phyloP scores from a whole-genome alignment of 2,329 filamentous ascomycete genomes.

The Exutisphaerella laricina region DNA sequence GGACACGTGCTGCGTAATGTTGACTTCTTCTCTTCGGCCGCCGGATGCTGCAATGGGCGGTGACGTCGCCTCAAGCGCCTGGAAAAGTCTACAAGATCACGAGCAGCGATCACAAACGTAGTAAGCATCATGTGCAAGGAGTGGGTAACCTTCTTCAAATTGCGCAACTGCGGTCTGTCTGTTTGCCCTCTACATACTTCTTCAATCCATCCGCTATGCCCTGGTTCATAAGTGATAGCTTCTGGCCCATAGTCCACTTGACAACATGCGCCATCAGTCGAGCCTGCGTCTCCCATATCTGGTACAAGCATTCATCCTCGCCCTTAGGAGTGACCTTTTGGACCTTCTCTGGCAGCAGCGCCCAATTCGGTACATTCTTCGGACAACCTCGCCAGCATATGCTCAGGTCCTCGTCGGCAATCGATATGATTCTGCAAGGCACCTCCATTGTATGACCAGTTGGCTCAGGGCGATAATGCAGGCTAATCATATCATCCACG shows the following conservation, averaged over 20 bases:
- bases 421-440: conserved; percentile 6
- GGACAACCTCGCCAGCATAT: conserved; percentile 9
- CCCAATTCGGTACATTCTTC: conserved; percentile 1
- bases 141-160: no score
- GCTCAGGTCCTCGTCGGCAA: conserved; percentile 3
- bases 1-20: no score
- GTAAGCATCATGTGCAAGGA: no score
- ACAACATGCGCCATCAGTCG: conserved; percentile 8
- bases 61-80: no score
- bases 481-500: conserved; percentile 9
- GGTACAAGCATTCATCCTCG: conserved; percentile 8
- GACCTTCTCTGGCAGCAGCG: conserved; percentile 11
- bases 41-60: no score
- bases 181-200: conserved; percentile 5
- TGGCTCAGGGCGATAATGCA: conserved; percentile 9
- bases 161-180: no score
- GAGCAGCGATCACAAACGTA: no score
- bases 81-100: no score
- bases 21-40: no score
- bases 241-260: conserved; percentile 7
- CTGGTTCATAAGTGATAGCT: conserved; percentile 6
- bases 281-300: conserved; percentile 11
- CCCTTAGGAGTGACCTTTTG: conserved; percentile 9
- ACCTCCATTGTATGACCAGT: conserved; percentile 3
- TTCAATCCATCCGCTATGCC: conserved; percentile 13